These are phyloP conservation scores for Penicillium soppii DNA, from an alignment of 495 filamentous ascomycete species.

Conservation along the genomic window DNA sequence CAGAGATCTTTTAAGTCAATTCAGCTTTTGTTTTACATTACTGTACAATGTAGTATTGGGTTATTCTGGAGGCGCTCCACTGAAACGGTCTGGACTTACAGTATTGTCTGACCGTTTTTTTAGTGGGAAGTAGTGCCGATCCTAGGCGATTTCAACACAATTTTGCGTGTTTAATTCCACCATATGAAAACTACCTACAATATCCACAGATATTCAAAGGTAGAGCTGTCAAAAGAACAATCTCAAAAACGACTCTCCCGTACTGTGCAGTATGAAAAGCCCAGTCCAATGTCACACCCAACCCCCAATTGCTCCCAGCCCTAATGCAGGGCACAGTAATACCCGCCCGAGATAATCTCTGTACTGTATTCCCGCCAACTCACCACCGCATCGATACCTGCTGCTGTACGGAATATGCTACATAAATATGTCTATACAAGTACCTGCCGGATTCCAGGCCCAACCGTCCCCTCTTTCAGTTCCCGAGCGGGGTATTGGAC, in stretches of 20 bases:
- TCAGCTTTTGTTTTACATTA: neutral
- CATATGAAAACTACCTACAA: no score
- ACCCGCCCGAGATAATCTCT: neutral
- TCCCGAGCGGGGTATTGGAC: neutral
- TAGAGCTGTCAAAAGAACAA: no score
- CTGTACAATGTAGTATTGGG: neutral
- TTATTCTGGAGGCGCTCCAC: neutral
- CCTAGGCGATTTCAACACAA: neutral
- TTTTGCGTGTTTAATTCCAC: neutral
- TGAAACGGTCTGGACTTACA: slow-evolving; percentile 1
- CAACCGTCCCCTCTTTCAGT: neutral
- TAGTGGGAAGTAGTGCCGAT: slow-evolving; percentile 11
- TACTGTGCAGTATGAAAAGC: neutral
- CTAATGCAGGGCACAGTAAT: neutral
- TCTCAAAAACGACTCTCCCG: no score
- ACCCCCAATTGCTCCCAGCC: neutral
- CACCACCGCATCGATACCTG: neutral
- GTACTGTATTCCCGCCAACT: neutral
- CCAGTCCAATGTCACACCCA: neutral
- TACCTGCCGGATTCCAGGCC: neutral
- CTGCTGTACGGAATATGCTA: neutral
- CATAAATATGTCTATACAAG: neutral
- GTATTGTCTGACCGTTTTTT: slow-evolving; percentile 1
- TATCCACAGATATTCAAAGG: neutral
- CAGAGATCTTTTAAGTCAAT: neutral